Conservation (phyloP, 2,329 filamentous ascomycete genomes). For the Penicillium digitatum region DNA sequence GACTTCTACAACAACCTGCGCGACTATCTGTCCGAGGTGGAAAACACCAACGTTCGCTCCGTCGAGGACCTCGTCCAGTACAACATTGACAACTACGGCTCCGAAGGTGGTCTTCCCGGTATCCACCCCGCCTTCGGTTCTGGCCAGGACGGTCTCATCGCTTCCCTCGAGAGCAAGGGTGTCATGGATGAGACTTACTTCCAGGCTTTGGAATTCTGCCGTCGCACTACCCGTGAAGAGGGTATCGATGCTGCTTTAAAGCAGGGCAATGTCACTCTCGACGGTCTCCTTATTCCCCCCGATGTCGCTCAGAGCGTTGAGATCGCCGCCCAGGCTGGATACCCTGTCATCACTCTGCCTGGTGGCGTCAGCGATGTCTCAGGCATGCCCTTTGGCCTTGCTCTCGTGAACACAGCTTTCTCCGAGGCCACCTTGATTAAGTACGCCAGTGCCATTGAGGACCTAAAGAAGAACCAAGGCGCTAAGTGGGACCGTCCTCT, state of each 20-base stretch:
- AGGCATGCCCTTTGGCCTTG: constrained; percentile 61
- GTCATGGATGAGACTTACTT: constrained; percentile 62
- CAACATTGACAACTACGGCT: constrained; percentile 60
- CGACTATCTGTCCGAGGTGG: constrained; percentile 59
- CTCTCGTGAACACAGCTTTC: constrained; percentile 60
- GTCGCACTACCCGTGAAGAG: constrained; percentile 55
- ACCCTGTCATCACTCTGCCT: constrained; percentile 67
- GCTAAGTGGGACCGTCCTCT: constrained; percentile 48
- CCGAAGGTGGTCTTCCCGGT: constrained; percentile 62
- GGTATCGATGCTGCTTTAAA: constrained; percentile 67
- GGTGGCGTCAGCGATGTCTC: constrained; percentile 52
- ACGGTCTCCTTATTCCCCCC: constrained; percentile 64
- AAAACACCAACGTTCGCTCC: constrained; percentile 57
- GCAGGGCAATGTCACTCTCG: constrained; percentile 46
- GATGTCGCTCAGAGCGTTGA: constrained; percentile 65
- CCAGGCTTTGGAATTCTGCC: constrained; percentile 61
- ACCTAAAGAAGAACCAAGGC: constrained; percentile 48
- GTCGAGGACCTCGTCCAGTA: constrained; percentile 64
- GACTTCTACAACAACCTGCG: constrained; percentile 60
- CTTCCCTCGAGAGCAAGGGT: constrained; percentile 59
- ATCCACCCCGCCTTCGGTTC: constrained; percentile 62
- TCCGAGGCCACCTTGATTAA: constrained; percentile 56
- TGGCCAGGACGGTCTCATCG: constrained; percentile 68
- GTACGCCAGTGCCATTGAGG: constrained; percentile 62
- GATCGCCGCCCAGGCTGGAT: constrained; percentile 70